Evolutionary conservation across 495 filamentous ascomycete genomes (phyloP), one percentile per base, ranked within the genome.

Genomic region (Mytilinidion resinicola): DNA sequence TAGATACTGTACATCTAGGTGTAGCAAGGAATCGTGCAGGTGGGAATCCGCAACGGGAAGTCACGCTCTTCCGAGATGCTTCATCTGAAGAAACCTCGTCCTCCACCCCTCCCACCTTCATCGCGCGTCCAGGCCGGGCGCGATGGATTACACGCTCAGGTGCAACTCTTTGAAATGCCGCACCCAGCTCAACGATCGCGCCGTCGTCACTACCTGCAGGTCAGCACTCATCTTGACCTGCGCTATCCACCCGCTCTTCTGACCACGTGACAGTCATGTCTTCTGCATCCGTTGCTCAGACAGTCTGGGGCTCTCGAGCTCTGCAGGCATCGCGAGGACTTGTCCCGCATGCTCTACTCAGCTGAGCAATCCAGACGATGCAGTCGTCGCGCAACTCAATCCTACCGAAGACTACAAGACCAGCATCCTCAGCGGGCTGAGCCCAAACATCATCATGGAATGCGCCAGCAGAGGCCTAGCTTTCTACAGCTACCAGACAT

Each of bases 401-500:
- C 92, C 91, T 0, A 84, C 87, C 0, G 92, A 96, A 68, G 93
- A 96, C 60, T 96, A 95, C 77, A 96, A 96, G 67, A 92, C 90
- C 0, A 90, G 89, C 59, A 85, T 93, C 9, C 75, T 98, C 12
- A 89, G 88, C 69, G 93, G 93, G 0, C 73, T 96, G 6, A 88
- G 82, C 54, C 93, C 93, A 1, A 86, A 80, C 39, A 81, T 85
- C 10, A 88, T 98, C 53, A 91, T 96, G 80, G 93, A 96, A 67
- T 95, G 90, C 64, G 87, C 91, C 50, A 87, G 86, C 11, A 80
- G 89, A 55, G 93, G 86, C 4, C 70, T 96, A 54, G 82, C 79
- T 14, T 96, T 96, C 67, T 98, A 90, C 87, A 83, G 85, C 37
- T 96, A 96, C 69, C 93, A 97, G 64, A 85, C 88, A 12, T 86